Conservation (phyloP, 1,284 basidiomycete species). For the Sporisorium iseilematis-ciliati region DNA sequence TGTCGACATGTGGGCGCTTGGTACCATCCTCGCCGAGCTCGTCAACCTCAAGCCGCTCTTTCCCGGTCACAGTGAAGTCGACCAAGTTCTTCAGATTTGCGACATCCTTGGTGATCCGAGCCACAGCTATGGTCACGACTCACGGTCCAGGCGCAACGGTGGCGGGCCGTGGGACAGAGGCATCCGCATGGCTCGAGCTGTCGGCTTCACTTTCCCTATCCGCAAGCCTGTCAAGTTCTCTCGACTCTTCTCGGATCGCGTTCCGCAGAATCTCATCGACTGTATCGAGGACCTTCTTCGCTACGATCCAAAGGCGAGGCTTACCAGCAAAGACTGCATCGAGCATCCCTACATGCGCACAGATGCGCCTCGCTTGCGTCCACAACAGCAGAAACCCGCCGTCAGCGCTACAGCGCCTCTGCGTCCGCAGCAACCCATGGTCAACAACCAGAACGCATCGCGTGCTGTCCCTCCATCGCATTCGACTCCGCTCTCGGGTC, state of each 20-base stretch:
- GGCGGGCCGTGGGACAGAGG: slow-evolving; percentile 90
- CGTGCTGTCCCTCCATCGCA: slow-evolving; percentile 53
- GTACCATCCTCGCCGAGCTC: slow-evolving; percentile 96
- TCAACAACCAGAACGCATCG: slow-evolving; percentile 10
- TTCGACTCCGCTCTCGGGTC: slow-evolving; percentile 45
- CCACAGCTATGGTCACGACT: slow-evolving; percentile 83
- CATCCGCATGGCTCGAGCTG: slow-evolving; percentile 83
- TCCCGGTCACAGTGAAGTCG: slow-evolving; percentile 94
- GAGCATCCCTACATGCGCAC: slow-evolving; percentile 87
- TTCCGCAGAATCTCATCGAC: slow-evolving; percentile 85
- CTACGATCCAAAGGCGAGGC: slow-evolving; percentile 87
- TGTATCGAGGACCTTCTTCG: slow-evolving; percentile 91
- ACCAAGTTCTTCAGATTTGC: slow-evolving; percentile 91
- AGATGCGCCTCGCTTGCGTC: slow-evolving; percentile 72
- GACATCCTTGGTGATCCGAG: slow-evolving; percentile 93
- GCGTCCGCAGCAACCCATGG: slow-evolving; percentile 18
- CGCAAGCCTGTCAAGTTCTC: slow-evolving; percentile 81
- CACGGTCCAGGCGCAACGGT: slow-evolving; percentile 78
- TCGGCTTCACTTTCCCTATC: slow-evolving; percentile 92
- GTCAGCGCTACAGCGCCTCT: slow-evolving; percentile 47
- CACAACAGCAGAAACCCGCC: slow-evolving; percentile 51
- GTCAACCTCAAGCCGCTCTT: slow-evolving; percentile 95
- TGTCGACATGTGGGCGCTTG: slow-evolving; percentile 99
- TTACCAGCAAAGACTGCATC: slow-evolving; percentile 87
- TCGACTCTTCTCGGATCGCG: slow-evolving; percentile 81